phyloP scores from a whole-genome alignment of 2,329 filamentous ascomycete genomes.

The Rutstroemia sp. region DNA sequence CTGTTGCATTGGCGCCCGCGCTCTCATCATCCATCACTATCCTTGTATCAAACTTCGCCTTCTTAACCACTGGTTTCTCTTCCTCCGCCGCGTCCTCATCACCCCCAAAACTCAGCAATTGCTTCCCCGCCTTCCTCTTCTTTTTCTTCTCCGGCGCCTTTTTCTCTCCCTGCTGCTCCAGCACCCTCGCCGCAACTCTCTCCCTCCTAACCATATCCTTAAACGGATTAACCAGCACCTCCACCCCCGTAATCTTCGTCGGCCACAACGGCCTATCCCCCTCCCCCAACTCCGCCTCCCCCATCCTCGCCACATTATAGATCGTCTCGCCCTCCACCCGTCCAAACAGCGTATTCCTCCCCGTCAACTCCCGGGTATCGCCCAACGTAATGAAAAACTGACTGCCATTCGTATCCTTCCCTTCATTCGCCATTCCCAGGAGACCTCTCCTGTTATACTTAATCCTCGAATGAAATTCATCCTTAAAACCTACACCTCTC shows the following conservation, averaged over 20 bases:
- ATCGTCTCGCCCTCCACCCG: slow-evolving; percentile 89
- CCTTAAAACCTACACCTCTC: slow-evolving; percentile 56
- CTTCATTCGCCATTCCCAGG: slow-evolving; percentile 92
- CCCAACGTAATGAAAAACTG: slow-evolving; percentile 96
- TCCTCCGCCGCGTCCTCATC: slow-evolving; percentile 46
- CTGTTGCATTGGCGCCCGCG: neutral
- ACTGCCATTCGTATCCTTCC: slow-evolving; percentile 76
- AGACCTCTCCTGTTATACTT: slow-evolving; percentile 89
- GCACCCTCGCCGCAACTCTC: slow-evolving; percentile 44
- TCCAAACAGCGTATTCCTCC: slow-evolving; percentile 90
- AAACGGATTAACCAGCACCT: slow-evolving; percentile 77
- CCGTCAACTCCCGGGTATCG: slow-evolving; percentile 75
- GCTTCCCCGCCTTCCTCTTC: slow-evolving; percentile 70
- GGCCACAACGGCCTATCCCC: slow-evolving; percentile 83
- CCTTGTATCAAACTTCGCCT: slow-evolving; percentile 70
- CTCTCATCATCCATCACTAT: slow-evolving; percentile 57
- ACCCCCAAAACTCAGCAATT: slow-evolving; percentile 69
- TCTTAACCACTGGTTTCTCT: slow-evolving; percentile 51
- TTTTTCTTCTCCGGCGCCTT: slow-evolving; percentile 45
- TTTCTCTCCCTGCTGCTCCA: slow-evolving; percentile 38
- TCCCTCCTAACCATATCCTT: slow-evolving; percentile 69
- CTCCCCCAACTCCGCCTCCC: slow-evolving; percentile 75
- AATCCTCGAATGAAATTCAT: slow-evolving; percentile 87
- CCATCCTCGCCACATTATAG: slow-evolving; percentile 92
- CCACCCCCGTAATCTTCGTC: slow-evolving; percentile 64